Conservation (phyloP, 331 rosid genomes). For the Rhamnella rubrinervis region DNA sequence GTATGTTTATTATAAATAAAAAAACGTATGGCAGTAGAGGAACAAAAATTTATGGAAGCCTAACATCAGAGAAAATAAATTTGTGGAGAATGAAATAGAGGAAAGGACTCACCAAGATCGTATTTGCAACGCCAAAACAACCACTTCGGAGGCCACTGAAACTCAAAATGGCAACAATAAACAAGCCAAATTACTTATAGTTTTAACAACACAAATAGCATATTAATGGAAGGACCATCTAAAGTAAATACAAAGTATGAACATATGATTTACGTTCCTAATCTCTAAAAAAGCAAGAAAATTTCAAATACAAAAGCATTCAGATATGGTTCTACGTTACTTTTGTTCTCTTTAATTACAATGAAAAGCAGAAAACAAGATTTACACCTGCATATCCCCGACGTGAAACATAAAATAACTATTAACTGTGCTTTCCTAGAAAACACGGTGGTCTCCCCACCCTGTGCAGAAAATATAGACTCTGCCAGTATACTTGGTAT, state of each 20-base stretch:
- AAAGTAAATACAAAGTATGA: neutral
- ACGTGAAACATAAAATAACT: slow-evolving; percentile 55
- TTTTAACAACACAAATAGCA: neutral
- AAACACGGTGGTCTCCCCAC: slow-evolving; percentile 49
- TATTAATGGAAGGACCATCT: neutral
- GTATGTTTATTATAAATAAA: too few species aligned
- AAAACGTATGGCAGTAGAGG: too few species aligned
- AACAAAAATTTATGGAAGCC: too few species aligned
- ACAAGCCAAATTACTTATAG: slow-evolving; percentile 15
- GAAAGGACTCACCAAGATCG: slow-evolving; percentile 51
- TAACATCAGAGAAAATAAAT: too few species aligned
- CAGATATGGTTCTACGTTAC: too few species aligned
- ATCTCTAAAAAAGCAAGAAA: too few species aligned
- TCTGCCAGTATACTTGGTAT: slow-evolving; percentile 68
- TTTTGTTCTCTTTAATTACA: too few species aligned
- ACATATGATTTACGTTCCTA: too few species aligned
- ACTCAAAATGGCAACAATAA: slow-evolving; percentile 34
- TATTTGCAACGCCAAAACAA: slow-evolving; percentile 70
- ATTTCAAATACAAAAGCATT: too few species aligned
- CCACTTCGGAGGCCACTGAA: slow-evolving; percentile 77
- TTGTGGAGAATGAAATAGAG: slow-evolving; percentile 10
- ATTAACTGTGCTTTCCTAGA: slow-evolving; percentile 49
- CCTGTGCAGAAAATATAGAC: slow-evolving; percentile 71
- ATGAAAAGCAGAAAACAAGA: slow-evolving; percentile 15
- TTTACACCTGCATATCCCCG: slow-evolving; percentile 73